Evolutionary conservation across 2,329 filamentous ascomycete species (phyloP).

Genomic region (Sclerotiophoma versabilis): DNA sequence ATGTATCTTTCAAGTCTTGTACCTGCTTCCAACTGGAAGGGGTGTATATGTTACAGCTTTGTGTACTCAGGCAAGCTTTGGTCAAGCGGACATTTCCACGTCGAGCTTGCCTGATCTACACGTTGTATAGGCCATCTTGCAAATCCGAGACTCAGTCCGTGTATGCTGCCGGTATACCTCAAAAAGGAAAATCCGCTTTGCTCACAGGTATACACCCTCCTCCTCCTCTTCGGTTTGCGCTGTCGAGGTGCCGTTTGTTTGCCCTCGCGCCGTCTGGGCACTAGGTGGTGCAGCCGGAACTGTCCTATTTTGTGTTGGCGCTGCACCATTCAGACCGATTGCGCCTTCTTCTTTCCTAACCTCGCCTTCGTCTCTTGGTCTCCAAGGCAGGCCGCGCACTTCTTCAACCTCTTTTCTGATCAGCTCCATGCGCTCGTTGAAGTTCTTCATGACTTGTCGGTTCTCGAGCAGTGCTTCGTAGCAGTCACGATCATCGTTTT

Average conservation of each 20-base stretch:
- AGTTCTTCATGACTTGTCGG: slow-evolving; percentile 70
- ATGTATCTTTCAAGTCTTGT: background rate
- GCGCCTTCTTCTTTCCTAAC: slow-evolving; percentile 16
- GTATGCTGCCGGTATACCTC: background rate
- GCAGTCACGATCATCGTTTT: slow-evolving; percentile 71
- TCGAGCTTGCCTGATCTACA: background rate
- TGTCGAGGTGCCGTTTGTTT: background rate
- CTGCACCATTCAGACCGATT: slow-evolving; percentile 1
- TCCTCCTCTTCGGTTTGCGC: slow-evolving; percentile 6
- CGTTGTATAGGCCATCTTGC: background rate
- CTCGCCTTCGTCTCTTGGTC: slow-evolving; percentile 36
- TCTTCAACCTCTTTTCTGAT: slow-evolving; percentile 71
- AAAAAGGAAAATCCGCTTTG: background rate
- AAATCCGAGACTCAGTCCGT: too few species aligned
- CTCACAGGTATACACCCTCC: slow-evolving; percentile 16
- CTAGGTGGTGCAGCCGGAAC: background rate
- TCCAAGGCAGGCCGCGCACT: slow-evolving; percentile 62
- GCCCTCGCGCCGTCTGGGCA: background rate
- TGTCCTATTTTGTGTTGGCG: slow-evolving; percentile 1
- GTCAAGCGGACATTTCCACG: background rate
- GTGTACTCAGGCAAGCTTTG: background rate
- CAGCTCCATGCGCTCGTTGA: slow-evolving; percentile 70
- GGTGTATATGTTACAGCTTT: background rate
- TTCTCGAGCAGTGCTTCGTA: slow-evolving; percentile 78
- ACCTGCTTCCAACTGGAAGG: too few species aligned